Percentiles rank a stretch among this genome's conserved stretches.
These are phyloP conservation scores for Vishniacozyma victoriae DNA, from an alignment of 768 basidiomycete species.

Conservation along the genomic window DNA sequence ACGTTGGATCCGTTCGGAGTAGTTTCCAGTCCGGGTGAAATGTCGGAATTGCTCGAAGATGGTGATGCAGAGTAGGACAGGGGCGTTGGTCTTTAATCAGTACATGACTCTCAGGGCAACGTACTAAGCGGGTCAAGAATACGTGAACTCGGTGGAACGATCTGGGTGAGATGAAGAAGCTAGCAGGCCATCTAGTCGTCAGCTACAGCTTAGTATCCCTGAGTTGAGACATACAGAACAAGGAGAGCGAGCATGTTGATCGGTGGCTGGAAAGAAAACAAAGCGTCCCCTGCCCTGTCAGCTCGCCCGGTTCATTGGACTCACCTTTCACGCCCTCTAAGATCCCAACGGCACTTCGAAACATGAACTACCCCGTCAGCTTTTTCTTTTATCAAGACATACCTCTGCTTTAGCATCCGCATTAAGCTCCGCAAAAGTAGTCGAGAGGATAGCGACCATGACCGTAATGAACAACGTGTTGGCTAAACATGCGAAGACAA, in stretches of 20 bases:
- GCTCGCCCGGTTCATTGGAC: not conserved
- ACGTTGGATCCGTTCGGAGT: conserved; percentile 10
- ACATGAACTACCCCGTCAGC: conserved; percentile 7
- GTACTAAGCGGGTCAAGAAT: conserved; percentile 11
- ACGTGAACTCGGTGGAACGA: conserved; percentile 14
- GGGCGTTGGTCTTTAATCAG: conserved; percentile 4
- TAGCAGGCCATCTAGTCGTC: conserved; percentile 3
- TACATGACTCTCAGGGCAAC: not conserved
- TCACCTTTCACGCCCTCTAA: conserved; percentile 15
- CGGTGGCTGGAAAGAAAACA: conserved; percentile 18
- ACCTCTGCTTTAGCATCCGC: conserved; percentile 18
- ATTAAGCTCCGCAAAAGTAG: conserved; percentile 15
- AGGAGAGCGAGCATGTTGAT: conserved; percentile 11
- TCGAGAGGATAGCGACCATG: conserved; percentile 10
- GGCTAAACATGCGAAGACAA: conserved; percentile 15
- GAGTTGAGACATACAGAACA: conserved; percentile 5
- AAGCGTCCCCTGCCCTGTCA: conserved; percentile 7
- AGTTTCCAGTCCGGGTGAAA: conserved; percentile 1
- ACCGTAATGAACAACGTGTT: conserved; percentile 17
- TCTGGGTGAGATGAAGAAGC: conserved; percentile 5
- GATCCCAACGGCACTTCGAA: conserved; percentile 12
- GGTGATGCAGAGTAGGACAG: conserved; percentile 10
- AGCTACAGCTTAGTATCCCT: not conserved
- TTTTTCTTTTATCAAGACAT: not conserved
- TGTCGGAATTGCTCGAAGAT: conserved; percentile 9